Evolutionary conservation across 495 filamentous ascomycete genomes (phyloP).

Genomic region (Penicillium diatomitis): DNA sequence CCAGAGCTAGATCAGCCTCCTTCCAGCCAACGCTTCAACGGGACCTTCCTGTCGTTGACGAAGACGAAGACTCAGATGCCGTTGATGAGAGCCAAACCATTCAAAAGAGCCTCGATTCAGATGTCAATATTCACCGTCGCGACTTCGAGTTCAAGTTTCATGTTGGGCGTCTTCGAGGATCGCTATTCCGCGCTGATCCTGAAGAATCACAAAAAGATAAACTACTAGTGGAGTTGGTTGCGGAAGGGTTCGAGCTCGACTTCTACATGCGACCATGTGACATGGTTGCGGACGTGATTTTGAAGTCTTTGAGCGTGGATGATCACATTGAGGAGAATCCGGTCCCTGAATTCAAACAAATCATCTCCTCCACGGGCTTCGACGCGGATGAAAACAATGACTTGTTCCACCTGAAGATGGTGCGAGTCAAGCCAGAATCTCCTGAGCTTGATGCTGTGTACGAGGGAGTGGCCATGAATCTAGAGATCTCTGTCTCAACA

Average conservation of each 20-base stretch:
- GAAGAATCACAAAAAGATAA: conserved; percentile 68
- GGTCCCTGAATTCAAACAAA: conserved; percentile 87
- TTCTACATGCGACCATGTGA: conserved; percentile 84
- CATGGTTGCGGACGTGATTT: conserved; percentile 80
- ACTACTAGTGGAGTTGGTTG: conserved; percentile 81
- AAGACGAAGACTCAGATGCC: conserved; percentile 64
- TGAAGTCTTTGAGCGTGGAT: conserved; percentile 83
- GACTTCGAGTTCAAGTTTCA: conserved; percentile 95
- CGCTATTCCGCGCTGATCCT: conserved; percentile 77
- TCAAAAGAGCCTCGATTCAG: conserved; percentile 44
- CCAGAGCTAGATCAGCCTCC: conserved; percentile 45
- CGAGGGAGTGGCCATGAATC: conserved; percentile 85
- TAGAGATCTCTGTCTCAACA: conserved; percentile 86
- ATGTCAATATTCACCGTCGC: conserved; percentile 67
- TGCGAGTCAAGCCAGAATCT: conserved; percentile 81
- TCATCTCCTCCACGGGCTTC: conserved; percentile 79
- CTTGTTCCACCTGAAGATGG: conserved; percentile 79
- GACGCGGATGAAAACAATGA: conserved; percentile 64
- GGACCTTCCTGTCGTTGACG: conserved; percentile 70
- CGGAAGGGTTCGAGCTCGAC: conserved; percentile 78
- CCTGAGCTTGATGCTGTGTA: conserved; percentile 88
- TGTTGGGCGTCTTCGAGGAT: conserved; percentile 85
- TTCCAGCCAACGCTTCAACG: conserved; percentile 58
- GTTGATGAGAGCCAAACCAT: conserved; percentile 52
- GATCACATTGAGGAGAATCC: conserved; percentile 90